phyloP scores from a whole-genome alignment of 2,329 filamentous ascomycete genomes.

The Tolypocladium guangdongense region DNA sequence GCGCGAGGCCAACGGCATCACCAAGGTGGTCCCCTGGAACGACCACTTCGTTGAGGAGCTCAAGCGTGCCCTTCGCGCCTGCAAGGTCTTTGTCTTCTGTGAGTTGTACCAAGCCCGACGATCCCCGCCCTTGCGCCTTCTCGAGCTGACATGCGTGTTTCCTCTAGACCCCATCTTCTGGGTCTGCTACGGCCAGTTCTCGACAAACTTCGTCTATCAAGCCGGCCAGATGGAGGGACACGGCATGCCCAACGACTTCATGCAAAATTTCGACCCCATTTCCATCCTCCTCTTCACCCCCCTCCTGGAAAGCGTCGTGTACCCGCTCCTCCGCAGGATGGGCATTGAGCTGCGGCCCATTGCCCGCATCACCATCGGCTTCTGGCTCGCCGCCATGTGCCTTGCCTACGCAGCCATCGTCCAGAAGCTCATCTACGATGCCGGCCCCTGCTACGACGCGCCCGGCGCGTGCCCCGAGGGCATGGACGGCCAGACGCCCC shows the following conservation, averaged over 20 bases:
- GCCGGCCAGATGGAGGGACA: slow-evolving; percentile 45
- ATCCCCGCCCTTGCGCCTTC: no score
- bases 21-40: slow-evolving; percentile 44
- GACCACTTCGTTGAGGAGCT: slow-evolving; percentile 64
- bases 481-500: slow-evolving; percentile 16
- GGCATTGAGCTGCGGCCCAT: slow-evolving; percentile 54
- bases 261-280: slow-evolving; percentile 58
- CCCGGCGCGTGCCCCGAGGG: slow-evolving; percentile 27
- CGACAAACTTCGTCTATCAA: slow-evolving; percentile 56
- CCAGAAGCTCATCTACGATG: slow-evolving; percentile 48
- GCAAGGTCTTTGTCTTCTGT: slow-evolving; percentile 57
- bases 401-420: slow-evolving; percentile 50
- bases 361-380: slow-evolving; percentile 54
- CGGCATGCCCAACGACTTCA: slow-evolving; percentile 59
- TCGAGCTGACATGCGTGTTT: slow-evolving; percentile 1
- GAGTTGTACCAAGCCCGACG: slow-evolving; percentile 5
- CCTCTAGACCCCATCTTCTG: slow-evolving; percentile 48
- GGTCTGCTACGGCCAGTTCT: slow-evolving; percentile 59
- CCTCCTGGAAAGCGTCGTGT: slow-evolving; percentile 48
- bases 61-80: slow-evolving; percentile 54
- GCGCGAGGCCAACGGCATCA: slow-evolving; percentile 40
- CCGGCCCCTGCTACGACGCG: slow-evolving; percentile 37
- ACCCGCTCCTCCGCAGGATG: slow-evolving; percentile 46
- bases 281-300: slow-evolving; percentile 58
- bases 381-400: slow-evolving; percentile 39